phyloP scores from a whole-genome alignment of 352 stramenopile genomes.

The Pythium pectinolyticum region DNA sequence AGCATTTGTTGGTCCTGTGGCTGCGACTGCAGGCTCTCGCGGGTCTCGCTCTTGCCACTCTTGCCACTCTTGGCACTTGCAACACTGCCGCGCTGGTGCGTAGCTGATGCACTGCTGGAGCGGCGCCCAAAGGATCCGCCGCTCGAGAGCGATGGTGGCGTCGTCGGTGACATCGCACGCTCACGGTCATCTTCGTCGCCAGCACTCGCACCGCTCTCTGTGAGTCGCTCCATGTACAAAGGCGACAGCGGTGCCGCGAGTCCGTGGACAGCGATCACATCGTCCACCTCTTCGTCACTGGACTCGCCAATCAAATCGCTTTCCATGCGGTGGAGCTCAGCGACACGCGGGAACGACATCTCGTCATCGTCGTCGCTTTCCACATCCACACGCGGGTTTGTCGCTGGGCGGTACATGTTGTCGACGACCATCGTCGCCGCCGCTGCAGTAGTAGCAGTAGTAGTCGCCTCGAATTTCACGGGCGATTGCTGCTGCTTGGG shows the following conservation, averaged over 20 bases:
- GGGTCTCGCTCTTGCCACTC: no score
- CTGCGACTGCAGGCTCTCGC: background rate
- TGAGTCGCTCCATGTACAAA: conserved; percentile 23
- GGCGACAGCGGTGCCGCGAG: conserved; percentile 5
- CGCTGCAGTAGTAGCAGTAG: no score
- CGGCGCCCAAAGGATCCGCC: background rate
- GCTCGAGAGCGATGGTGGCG: background rate
- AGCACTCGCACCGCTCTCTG: conserved; percentile 5
- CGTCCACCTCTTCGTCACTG: conserved; percentile 24
- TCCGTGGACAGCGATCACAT: no score
- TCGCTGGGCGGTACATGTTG: conserved; percentile 20
- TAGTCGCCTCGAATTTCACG: no score
- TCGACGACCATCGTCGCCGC: no score
- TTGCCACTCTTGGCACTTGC: background rate
- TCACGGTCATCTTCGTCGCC: conserved; percentile 1
- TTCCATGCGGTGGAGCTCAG: conserved; percentile 29
- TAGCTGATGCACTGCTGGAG: background rate
- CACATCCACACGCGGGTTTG: conserved; percentile 23
- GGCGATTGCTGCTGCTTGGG: conserved; percentile 17
- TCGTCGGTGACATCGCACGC: background rate
- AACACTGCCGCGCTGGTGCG: background rate
- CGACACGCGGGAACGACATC: conserved; percentile 24
- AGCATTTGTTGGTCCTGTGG: no score
- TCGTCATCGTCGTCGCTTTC: conserved; percentile 34
- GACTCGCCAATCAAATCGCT: conserved; percentile 32